Percentiles rank a stretch among this genome's conserved stretches.
phyloP scores from a whole-genome alignment of 768 basidiomycete genomes.

The Pleurotus platypus region DNA sequence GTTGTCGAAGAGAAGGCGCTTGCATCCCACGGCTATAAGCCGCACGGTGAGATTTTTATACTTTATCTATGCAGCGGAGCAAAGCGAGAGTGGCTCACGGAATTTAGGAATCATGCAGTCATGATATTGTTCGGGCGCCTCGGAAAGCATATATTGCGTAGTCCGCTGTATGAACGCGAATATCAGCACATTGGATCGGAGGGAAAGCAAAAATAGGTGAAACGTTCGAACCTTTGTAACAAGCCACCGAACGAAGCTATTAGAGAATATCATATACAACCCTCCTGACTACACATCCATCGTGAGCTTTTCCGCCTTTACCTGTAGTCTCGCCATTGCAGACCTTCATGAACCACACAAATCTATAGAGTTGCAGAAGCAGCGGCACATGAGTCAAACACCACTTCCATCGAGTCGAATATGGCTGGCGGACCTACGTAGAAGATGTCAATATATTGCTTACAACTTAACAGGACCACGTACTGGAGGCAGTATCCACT shows the following conservation, averaged over 20 bases:
- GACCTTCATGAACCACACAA: conserved; percentile 14
- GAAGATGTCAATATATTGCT: not conserved
- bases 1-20: conserved; percentile 48
- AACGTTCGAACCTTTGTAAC: not conserved
- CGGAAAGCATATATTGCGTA: conserved; percentile 30
- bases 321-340: not conserved
- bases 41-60: no score
- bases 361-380: conserved; percentile 26
- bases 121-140: conserved; percentile 42
- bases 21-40: conserved; percentile 44
- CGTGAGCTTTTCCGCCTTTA: no score
- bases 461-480: conserved; percentile 8
- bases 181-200: no score
- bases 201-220: not conserved
- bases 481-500: conserved; percentile 47
- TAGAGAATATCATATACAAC: not conserved
- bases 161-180: conserved; percentile 11
- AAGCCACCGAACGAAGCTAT: not conserved
- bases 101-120: conserved; percentile 44
- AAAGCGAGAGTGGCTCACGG: conserved; percentile 25
- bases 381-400: conserved; percentile 36
- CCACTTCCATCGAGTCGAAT: conserved; percentile 28
- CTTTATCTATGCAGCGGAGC: not conserved
- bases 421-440: not conserved
- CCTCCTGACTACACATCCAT: no score